phyloP scores from a whole-genome alignment of 495 filamentous ascomycete species.

The Corynascus novoguineensis region DNA sequence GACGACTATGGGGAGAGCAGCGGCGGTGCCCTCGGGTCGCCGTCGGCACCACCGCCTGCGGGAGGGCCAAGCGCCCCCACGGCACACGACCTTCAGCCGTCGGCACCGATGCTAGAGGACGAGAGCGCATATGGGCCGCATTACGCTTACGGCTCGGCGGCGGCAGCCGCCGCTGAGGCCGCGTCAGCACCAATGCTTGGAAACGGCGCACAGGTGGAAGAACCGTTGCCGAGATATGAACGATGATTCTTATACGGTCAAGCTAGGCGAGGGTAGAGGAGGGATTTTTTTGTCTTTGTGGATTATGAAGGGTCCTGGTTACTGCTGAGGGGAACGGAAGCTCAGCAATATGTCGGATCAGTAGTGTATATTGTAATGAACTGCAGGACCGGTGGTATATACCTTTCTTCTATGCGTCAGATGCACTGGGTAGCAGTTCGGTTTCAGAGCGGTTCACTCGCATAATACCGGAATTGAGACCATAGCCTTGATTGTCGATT shows the following conservation, averaged over 20 bases:
- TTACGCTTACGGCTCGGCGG: slow-evolving; percentile 30
- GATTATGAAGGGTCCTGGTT: not conserved
- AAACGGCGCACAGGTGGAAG: slow-evolving; percentile 17
- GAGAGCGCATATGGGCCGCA: slow-evolving; percentile 47
- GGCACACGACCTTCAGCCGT: slow-evolving; percentile 40
- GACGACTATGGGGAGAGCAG: slow-evolving; percentile 27
- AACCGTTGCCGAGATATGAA: slow-evolving; percentile 37
- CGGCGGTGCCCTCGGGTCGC: too few species aligned
- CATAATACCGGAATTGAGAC: not conserved
- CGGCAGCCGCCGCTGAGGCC: slow-evolving; percentile 15
- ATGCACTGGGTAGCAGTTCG: not conserved
- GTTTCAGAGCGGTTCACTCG: not conserved
- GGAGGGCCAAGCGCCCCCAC: slow-evolving; percentile 15
- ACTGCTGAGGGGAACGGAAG: not conserved
- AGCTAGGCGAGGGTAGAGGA: not conserved
- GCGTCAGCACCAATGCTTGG: slow-evolving; percentile 14
- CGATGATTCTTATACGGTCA: slow-evolving; percentile 3
- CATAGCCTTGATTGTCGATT: not conserved
- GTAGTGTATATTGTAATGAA: slow-evolving; percentile 17
- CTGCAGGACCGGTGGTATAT: slow-evolving; percentile 1
- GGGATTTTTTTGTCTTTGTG: not conserved
- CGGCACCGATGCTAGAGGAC: slow-evolving; percentile 65
- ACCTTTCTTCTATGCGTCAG: not conserved
- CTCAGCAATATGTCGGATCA: not conserved
- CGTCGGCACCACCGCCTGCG: slow-evolving; percentile 12